phyloP scores from a whole-genome alignment of 2,329 filamentous ascomycete species.

The Verticillium dahliae region DNA sequence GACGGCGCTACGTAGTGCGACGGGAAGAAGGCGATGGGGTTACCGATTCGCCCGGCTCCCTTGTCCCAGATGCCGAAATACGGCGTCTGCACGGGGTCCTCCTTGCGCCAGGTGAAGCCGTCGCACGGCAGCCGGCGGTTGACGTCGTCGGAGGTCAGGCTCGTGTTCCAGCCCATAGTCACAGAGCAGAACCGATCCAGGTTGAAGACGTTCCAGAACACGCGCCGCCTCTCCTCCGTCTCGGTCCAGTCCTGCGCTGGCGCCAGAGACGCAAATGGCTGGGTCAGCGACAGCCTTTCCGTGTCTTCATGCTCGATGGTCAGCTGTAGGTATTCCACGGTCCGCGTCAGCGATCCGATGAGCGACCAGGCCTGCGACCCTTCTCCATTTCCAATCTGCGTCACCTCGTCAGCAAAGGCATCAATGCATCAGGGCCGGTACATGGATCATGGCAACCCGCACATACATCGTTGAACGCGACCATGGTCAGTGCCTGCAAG shows the following conservation, averaged over 20 bases:
- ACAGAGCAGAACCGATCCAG: conserved; percentile 16
- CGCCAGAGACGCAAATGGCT: conserved; percentile 19
- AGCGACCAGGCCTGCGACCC: conserved; percentile 19
- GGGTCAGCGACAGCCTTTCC: conserved; percentile 16
- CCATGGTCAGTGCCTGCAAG: conserved; percentile 26
- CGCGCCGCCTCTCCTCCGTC: conserved; percentile 20
- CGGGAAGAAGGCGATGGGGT: conserved; percentile 22
- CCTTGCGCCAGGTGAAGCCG: conserved; percentile 28
- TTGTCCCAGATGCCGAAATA: conserved; percentile 35
- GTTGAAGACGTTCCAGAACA: conserved; percentile 25
- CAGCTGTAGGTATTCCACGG: conserved; percentile 22
- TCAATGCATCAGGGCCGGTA: too few species aligned
- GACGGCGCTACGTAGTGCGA: conserved; percentile 2
- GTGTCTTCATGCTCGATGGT: conserved; percentile 20
- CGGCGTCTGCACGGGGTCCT: conserved; percentile 26
- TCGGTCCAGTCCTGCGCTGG: conserved; percentile 19
- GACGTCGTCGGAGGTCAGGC: conserved; percentile 22
- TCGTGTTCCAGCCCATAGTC: conserved; percentile 22
- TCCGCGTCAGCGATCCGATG: conserved; percentile 21
- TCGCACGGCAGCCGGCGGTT: conserved; percentile 23
- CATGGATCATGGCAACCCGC: too few species aligned
- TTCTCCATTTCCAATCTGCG: conserved; percentile 21
- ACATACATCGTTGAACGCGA: conserved; percentile 27
- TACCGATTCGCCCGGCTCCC: conserved; percentile 23
- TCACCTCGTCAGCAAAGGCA: conserved; percentile 12